A percentile compares a stretch with the other conserved stretches of the same genome.
Conservation (phyloP, 805 yeast species). For the Starmerella vaccinii region DNA sequence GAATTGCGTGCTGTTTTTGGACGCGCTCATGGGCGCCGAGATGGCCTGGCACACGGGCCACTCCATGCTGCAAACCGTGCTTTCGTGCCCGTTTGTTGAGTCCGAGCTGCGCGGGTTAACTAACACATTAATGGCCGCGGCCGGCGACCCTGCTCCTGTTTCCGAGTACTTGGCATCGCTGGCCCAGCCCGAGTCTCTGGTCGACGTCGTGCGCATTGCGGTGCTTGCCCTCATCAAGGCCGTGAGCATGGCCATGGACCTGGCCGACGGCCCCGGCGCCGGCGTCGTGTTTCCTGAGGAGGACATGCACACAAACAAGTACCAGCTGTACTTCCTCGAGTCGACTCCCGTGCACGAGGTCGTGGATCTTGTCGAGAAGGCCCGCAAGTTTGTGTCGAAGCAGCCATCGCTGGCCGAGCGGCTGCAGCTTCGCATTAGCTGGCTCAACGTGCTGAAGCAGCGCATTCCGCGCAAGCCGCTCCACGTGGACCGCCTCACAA, state of each 20-base stretch:
- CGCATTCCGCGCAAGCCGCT: constrained; percentile 16
- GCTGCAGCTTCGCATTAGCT: constrained; percentile 18
- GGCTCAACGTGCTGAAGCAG: constrained; percentile 25
- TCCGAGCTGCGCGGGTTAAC: constrained; percentile 40
- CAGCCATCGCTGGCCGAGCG: constrained; percentile 54
- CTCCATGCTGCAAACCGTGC: constrained; percentile 63
- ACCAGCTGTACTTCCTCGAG: constrained; percentile 42
- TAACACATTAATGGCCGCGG: constrained; percentile 20
- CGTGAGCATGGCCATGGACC: constrained; percentile 16
- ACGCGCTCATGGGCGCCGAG: constrained; percentile 43
- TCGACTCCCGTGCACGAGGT: constrained; percentile 20
- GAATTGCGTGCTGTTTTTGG: constrained; percentile 43
- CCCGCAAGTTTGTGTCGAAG: constrained; percentile 31
- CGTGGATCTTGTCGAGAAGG: constrained; percentile 23
- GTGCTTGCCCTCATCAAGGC: constrained; percentile 26
- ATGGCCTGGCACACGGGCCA: constrained; percentile 70
- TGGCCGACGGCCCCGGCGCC: constrained; percentile 18
- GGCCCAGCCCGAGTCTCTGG: constrained; percentile 16
- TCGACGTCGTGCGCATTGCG: constrained; percentile 22
- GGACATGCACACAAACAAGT: constrained; percentile 36
- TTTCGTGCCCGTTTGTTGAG: constrained; percentile 67
- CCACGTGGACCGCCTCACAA: constrained; percentile 14
- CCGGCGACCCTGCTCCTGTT: background rate
- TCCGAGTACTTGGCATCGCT: constrained; percentile 1
- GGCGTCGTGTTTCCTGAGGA: constrained; percentile 29